These are phyloP conservation scores for Populus nigra DNA, from an alignment of 345 rosid genomes.

Conservation along the genomic window DNA sequence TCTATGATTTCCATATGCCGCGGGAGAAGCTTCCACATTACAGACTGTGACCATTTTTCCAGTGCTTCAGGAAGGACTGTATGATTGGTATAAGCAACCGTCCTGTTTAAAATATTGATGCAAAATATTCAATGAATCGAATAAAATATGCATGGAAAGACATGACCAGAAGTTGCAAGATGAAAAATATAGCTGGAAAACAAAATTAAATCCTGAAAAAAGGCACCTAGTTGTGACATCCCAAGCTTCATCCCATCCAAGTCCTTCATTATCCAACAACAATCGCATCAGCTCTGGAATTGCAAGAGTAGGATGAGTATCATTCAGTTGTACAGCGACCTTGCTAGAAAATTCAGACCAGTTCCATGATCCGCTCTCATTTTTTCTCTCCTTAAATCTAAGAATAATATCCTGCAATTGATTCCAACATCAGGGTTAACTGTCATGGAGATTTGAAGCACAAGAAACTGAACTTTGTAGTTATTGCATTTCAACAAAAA, in stretches of 20 bases:
- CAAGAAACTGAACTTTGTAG: neutral
- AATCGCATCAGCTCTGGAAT: slow-evolving; percentile 95
- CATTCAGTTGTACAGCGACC: slow-evolving; percentile 93
- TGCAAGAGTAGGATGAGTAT: slow-evolving; percentile 97
- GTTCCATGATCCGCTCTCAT: slow-evolving; percentile 45
- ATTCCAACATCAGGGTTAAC: slow-evolving; percentile 6
- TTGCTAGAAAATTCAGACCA: slow-evolving; percentile 93
- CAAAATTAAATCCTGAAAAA: neutral
- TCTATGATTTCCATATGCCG: slow-evolving; percentile 98
- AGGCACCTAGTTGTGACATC: slow-evolving; percentile 69
- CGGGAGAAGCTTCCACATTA: slow-evolving; percentile 97
- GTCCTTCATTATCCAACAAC: slow-evolving; percentile 83
- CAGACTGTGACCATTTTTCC: slow-evolving; percentile 93
- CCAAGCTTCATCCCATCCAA: slow-evolving; percentile 99
- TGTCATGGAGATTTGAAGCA: neutral
- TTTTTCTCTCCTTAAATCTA: slow-evolving; percentile 78
- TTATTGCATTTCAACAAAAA: neutral
- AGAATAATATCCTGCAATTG: slow-evolving; percentile 74
- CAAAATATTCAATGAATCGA: slow-evolving; percentile 9
- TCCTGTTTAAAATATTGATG: slow-evolving; percentile 48
- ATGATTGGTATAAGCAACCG: slow-evolving; percentile 93
- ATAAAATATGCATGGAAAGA: slow-evolving; percentile 9
- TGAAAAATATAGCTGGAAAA: neutral
- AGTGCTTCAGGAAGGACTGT: slow-evolving; percentile 99
- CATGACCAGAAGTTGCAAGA: slow-evolving; percentile 7